These are phyloP conservation scores for Ceratocystis eucalypticola DNA, from an alignment of 2,329 filamentous ascomycete genomes.

Conservation along the genomic window DNA sequence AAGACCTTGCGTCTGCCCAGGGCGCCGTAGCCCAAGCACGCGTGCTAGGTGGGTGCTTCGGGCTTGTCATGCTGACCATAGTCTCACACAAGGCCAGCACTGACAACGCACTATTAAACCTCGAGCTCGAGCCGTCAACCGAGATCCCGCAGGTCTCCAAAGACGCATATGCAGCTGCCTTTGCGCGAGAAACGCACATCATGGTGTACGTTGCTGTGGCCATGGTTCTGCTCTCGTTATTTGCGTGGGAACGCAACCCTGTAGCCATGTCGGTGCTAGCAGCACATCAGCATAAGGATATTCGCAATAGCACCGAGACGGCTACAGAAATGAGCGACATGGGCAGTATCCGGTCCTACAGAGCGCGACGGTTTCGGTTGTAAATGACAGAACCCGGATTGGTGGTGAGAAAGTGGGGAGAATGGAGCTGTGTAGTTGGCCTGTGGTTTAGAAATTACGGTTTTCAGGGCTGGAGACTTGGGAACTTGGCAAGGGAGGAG, in stretches of 20 bases:
- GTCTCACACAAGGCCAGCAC: conserved; percentile 39
- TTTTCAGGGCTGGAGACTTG: background rate
- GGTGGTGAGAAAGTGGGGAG: no score
- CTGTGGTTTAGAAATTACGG: no score
- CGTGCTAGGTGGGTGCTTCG: conserved; percentile 46
- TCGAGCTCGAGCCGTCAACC: conserved; percentile 30
- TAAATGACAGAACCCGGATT: background rate
- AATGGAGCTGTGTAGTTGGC: no score
- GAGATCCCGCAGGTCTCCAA: conserved; percentile 27
- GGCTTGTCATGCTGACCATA: conserved; percentile 45
- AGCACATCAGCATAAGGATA: conserved; percentile 24
- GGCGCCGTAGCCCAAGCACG: conserved; percentile 47
- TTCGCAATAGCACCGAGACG: conserved; percentile 28
- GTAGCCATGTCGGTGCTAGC: conserved; percentile 26
- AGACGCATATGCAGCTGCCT: conserved; percentile 34
- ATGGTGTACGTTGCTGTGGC: conserved; percentile 33
- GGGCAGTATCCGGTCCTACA: conserved; percentile 20
- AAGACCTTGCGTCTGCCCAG: conserved; percentile 44
- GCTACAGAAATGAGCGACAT: conserved; percentile 28
- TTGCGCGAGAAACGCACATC: conserved; percentile 34
- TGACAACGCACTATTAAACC: conserved; percentile 29
- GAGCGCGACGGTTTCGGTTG: conserved; percentile 13
- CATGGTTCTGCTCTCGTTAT: conserved; percentile 33
- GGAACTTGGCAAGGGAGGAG: background rate
- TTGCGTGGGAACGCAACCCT: conserved; percentile 33